Percentiles rank a stretch among this genome's conserved stretches.
Conservation (phyloP, 306 rosid genomes). For the Crotalaria pallida region DNA sequence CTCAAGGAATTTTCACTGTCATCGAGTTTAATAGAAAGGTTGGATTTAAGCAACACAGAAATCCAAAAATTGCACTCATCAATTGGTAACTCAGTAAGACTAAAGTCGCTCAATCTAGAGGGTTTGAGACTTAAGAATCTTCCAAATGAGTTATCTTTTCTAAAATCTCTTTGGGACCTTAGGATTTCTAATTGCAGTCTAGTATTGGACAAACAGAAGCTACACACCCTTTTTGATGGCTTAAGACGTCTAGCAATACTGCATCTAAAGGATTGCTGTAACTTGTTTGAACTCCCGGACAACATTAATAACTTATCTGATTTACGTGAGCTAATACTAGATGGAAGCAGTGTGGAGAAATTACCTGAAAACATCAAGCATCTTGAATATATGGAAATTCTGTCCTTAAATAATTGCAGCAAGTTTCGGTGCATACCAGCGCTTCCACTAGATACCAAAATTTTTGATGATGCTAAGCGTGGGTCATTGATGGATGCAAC, state of each 20-base stretch:
- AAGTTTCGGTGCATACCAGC: constrained; percentile 20
- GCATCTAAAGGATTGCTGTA: neutral
- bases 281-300: neutral
- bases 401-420: neutral
- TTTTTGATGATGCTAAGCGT: neutral
- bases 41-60: neutral
- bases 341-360: neutral
- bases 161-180: neutral
- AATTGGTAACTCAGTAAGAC: neutral
- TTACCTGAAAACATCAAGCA: neutral
- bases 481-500: neutral
- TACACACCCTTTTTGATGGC: neutral
- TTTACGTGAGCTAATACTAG: neutral
- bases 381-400: neutral
- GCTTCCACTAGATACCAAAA: neutral
- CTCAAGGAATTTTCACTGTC: neutral
- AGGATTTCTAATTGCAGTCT: neutral
- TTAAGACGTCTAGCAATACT: neutral
- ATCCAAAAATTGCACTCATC: neutral
- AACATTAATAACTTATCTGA: neutral
- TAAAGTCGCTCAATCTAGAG: neutral
- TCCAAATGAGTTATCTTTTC: neutral
- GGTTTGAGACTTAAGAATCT: neutral
- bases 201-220: neutral
- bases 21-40: neutral